Base-by-base conservation (phyloP, 2,329 filamentous ascomycete genomes). In the Colletotrichum cuscutae region DNA sequence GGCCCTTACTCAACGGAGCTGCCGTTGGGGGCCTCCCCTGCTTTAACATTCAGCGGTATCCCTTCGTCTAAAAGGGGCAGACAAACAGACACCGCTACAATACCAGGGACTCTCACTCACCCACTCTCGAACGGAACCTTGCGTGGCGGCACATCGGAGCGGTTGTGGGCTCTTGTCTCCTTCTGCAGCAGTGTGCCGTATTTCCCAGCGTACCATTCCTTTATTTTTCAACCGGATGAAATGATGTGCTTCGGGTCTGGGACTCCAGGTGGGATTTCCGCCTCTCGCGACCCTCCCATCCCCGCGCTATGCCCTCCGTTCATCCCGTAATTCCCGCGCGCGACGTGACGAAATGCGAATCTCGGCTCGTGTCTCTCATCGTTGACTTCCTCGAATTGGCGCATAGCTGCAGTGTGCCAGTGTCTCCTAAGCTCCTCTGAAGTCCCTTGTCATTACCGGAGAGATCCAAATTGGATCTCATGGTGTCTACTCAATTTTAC, bases 241-340 rank as follows among this genome's bases (percentile, higher is more conserved):
- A 65, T 70, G 70, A 60, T 70, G 35, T 70, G 58, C 58, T 56
- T 65, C 22, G 46, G 58, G n/a, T n/a, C 42, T 22, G 42, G 19
- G 19, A 49, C 42, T 22, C 60, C 54, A 60, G 66, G 54, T 60
- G 54, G 49, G 54, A 72, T 52, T 56, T 30, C 19, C 37, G 65
- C 53, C 65, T 57, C 35, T 58, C 32, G 30, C 26, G 54, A 26
- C 65, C 54, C 59, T 57, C 22, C 56, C 11, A 56, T 56, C 54
- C 35, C 52, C 35, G 35, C 49, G 32, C 57, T 32, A 22, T 35
- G n/a, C n/a, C 58, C 32, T 65, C 71, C 61, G 60, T 32, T 67
- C 66, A 65, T 73, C 60, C 71, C 66, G 66, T 65, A 73, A 65
- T 61, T 70, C 66, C 71, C 71, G 71, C 71, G 70, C 66, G 71